Conservation (phyloP, 2,329 filamentous ascomycete species). For the Fusarium tupiense region DNA sequence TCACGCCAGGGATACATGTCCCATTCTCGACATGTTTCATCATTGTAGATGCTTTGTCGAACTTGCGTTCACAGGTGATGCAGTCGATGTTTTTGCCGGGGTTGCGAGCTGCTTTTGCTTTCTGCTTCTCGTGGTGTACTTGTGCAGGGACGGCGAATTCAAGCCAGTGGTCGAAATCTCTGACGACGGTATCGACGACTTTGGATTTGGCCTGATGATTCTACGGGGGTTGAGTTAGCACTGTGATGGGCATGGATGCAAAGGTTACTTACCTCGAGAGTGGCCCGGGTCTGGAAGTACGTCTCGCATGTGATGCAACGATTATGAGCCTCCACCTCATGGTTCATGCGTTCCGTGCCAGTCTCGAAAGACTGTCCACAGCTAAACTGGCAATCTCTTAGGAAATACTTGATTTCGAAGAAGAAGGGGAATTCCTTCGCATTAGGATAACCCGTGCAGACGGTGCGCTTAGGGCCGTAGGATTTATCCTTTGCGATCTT, state of each 20-base stretch:
- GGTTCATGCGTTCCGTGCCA: not conserved
- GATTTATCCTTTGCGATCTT: not conserved
- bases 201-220: not conserved
- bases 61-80: not conserved
- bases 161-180: not conserved
- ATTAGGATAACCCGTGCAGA: not conserved
- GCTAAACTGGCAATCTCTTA: not conserved
- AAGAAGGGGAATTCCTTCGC: not conserved
- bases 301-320: not conserved
- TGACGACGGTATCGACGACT: not conserved
- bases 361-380: not conserved
- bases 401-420: not conserved
- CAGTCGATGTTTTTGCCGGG: not conserved
- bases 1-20: not conserved
- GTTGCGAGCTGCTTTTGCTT: not conserved
- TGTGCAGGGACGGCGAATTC: not conserved
- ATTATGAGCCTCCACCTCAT: not conserved
- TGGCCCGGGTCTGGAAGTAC: not conserved
- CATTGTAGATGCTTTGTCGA: not conserved
- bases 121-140: not conserved
- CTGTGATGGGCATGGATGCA: fast-evolving
- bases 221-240: not conserved
- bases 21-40: not conserved
- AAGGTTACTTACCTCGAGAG: not conserved
- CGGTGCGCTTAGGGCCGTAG: not conserved